Base-by-base conservation (phyloP, 2,329 filamentous ascomycete genomes). In the Fusarium verrucosum region DNA sequence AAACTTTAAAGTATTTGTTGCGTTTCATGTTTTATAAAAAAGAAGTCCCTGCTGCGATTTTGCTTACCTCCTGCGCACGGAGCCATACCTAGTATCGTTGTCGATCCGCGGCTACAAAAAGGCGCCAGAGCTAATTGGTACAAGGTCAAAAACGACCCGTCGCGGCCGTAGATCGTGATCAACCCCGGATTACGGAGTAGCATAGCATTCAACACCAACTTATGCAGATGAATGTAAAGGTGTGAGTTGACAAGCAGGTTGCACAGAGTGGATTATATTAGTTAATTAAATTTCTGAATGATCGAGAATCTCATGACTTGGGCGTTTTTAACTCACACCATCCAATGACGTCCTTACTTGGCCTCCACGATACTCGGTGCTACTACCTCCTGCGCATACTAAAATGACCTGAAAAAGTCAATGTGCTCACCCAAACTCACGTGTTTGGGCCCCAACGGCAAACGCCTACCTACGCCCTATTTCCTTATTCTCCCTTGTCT, bases 401-500 rank as follows among this genome's bases (percentile, higher is more conserved):
- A 54, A 42, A 47, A 37, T 40, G 40, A 53, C 46, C 46, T 35
- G 45, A 35, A 45, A 53, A 58, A 51, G 37, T 40, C 35, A 43
- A 58, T 42, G 50, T 54, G 44, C 46, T 47, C 47, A 37, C 38
- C 36, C 46, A 54, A 37, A 35, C 56, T 65, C 62, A 65, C 60
- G 62, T 65, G 60, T 60, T 44, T 51, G 25, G 32, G 30, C 60
- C 54, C 49, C 60, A 65, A 61, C 62, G 23, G 55, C 60, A 54
- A 41, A 23, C n/a, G n/a, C n/a, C n/a, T 38, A 33, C 38, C 40
- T 58, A 44, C 37, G 42, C 23, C 44, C 43, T 42, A 25, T 22
- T 51, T 32, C 26, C 32, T 26, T 32, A 10, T 30, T 50, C 49
- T 61, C 41, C 57, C 57, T 61, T 62, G 32, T 42, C 37, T 45